Conservation (phyloP, 495 filamentous ascomycete genomes). For the Tricharina praecox region DNA sequence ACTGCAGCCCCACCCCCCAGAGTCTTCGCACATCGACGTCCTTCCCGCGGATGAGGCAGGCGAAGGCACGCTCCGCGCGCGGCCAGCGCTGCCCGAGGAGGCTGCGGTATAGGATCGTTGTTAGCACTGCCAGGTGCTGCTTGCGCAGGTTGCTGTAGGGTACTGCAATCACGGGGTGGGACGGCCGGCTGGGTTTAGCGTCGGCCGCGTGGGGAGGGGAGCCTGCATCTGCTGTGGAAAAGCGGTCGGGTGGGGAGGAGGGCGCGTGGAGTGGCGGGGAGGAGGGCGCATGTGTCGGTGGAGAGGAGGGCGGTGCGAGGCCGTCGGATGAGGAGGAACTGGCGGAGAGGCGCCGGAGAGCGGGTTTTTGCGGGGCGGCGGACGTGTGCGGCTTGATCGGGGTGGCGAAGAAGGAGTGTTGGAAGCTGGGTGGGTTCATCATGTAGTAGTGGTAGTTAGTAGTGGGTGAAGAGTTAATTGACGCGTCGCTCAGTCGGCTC, state of each 20-base stretch:
- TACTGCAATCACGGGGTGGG: no score
- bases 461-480: no score
- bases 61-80: slow-evolving; percentile 17
- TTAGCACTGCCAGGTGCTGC: slow-evolving; percentile 13
- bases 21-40: slow-evolving; percentile 15
- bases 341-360: no score
- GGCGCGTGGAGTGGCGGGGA: not conserved
- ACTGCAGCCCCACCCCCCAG: slow-evolving; percentile 18
- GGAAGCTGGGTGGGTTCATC: slow-evolving; percentile 11
- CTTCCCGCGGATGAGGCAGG: slow-evolving; percentile 14
- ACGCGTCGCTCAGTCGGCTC: no score
- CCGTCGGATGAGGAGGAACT: not conserved
- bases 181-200: slow-evolving; percentile 1
- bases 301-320: not conserved
- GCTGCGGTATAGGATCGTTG: slow-evolving; percentile 15
- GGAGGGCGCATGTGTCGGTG: slow-evolving; percentile 2
- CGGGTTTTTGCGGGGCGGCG: not conserved
- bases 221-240: no score
- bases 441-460: slow-evolving; percentile 2
- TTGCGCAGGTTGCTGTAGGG: slow-evolving; percentile 7
- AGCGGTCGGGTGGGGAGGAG: not conserved
- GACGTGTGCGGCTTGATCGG: not conserved
- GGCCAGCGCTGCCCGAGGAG: slow-evolving; percentile 14
- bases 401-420: slow-evolving; percentile 13
- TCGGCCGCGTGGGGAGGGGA: slow-evolving; percentile 9